phyloP scores from a whole-genome alignment of 257 asterid species.

The Nicotiana knightiana region DNA sequence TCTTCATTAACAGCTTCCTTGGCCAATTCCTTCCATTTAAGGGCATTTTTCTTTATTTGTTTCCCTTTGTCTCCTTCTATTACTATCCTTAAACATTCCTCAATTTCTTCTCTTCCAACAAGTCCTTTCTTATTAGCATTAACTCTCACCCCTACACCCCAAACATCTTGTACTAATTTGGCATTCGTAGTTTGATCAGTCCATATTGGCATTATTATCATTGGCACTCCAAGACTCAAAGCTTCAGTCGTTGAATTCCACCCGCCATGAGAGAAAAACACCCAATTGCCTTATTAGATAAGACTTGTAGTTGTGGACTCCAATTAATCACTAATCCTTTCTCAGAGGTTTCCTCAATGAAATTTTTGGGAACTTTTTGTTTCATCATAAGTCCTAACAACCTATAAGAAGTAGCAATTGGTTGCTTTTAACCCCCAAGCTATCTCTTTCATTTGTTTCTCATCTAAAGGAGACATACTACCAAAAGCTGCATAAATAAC shows the following conservation, averaged over 20 bases:
- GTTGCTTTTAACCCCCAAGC: constrained; percentile 41
- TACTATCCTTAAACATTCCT: constrained; percentile 48
- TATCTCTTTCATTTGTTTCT: constrained; percentile 49
- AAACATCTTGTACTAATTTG: constrained; percentile 57
- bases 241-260: constrained; percentile 80
- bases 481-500: constrained; percentile 72
- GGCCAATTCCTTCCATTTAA: constrained; percentile 48
- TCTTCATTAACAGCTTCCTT: constrained; percentile 52
- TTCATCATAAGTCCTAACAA: constrained; percentile 30
- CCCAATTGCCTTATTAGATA: constrained; percentile 48
- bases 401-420: constrained; percentile 53
- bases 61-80: constrained; percentile 47
- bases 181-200: constrained; percentile 72
- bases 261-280: constrained; percentile 74
- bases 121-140: constrained; percentile 30
- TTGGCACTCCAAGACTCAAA: constrained; percentile 62
- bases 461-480: constrained; percentile 51
- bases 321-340: constrained; percentile 45
- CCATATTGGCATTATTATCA: constrained; percentile 81
- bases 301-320: constrained; percentile 58
- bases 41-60: constrained; percentile 51
- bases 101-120: constrained; percentile 52
- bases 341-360: constrained; percentile 10
- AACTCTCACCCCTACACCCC: constrained; percentile 56
- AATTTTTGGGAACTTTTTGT: constrained; percentile 34